A percentile compares a stretch with the other conserved stretches of the same genome.
Conservation (phyloP, 2,329 filamentous ascomycete species). For the Colletotrichum cereale region DNA sequence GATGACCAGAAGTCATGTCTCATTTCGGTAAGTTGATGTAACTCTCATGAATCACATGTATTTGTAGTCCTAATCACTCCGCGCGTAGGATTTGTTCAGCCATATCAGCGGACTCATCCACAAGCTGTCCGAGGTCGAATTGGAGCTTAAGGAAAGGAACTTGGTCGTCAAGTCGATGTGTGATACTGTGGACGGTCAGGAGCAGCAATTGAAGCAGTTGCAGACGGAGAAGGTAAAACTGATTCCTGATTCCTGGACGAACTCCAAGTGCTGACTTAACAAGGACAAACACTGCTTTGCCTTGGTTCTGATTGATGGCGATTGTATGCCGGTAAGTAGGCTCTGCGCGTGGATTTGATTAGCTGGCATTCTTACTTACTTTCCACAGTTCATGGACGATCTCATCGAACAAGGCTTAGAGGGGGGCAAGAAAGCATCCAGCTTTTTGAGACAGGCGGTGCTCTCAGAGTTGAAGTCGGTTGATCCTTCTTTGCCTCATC, state of each 20-base stretch:
- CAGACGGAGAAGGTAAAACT: neutral
- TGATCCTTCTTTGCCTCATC: conserved; percentile 40
- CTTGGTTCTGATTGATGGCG: conserved; percentile 54
- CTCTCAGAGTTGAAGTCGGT: conserved; percentile 43
- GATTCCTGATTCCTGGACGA: neutral
- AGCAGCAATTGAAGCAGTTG: neutral
- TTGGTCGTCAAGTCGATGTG: conserved; percentile 11
- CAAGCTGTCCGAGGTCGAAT: neutral
- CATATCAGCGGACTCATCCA: neutral
- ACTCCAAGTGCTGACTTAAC: neutral
- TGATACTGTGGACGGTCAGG: neutral
- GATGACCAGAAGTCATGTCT: conserved; percentile 22
- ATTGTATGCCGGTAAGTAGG: conserved; percentile 51
- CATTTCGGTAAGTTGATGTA: neutral
- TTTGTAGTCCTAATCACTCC: neutral
- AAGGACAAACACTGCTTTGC: conserved; percentile 47
- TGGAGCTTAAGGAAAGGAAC: conserved; percentile 6
- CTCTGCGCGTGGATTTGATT: rapidly evolving
- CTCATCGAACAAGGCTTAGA: conserved; percentile 47
- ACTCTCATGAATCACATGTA: rapidly evolving
- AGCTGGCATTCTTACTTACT: neutral
- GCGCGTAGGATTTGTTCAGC: conserved; percentile 13
- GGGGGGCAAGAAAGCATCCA: conserved; percentile 49
- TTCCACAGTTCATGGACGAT: conserved; percentile 49
- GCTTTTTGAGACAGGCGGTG: conserved; percentile 45